These are phyloP conservation scores for Nakataea oryzae DNA, from an alignment of 2,329 filamentous ascomycete species.

Conservation along the genomic window DNA sequence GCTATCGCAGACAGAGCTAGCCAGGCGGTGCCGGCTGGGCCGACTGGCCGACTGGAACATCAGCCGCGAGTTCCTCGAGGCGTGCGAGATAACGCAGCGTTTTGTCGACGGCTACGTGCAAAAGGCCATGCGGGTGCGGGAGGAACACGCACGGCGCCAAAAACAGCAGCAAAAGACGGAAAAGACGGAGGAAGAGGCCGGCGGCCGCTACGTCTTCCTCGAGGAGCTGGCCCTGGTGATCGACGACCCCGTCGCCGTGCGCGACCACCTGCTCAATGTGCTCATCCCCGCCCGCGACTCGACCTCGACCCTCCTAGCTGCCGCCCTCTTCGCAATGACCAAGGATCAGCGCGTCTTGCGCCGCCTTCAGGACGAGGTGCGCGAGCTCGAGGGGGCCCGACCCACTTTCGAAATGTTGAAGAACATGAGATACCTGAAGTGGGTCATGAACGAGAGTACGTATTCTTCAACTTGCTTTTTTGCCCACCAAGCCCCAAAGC, in stretches of 20 bases:
- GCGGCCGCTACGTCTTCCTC: constrained; percentile 3
- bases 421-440: constrained; percentile 49
- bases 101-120: not conserved
- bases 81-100: not conserved
- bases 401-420: constrained; percentile 11
- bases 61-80: not conserved
- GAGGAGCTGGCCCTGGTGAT: not conserved
- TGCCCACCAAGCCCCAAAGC: too few relatives aligned
- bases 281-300: constrained; percentile 13
- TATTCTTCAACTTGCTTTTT: too few relatives aligned
- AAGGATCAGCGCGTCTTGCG: not conserved
- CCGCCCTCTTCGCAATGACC: constrained; percentile 8
- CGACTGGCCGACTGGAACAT: not conserved
- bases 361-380: not conserved
- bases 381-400: not conserved
- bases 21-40: not conserved
- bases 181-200: not conserved
- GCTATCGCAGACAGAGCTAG: not conserved
- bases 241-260: constrained; percentile 1
- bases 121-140: not conserved
- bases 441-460: constrained; percentile 30
- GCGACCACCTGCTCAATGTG: constrained; percentile 9
- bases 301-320: constrained; percentile 11
- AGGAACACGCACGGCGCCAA: not conserved
- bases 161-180: not conserved